phyloP scores from a whole-genome alignment of 2,329 filamentous ascomycete genomes.

The Fusarium sororula region DNA sequence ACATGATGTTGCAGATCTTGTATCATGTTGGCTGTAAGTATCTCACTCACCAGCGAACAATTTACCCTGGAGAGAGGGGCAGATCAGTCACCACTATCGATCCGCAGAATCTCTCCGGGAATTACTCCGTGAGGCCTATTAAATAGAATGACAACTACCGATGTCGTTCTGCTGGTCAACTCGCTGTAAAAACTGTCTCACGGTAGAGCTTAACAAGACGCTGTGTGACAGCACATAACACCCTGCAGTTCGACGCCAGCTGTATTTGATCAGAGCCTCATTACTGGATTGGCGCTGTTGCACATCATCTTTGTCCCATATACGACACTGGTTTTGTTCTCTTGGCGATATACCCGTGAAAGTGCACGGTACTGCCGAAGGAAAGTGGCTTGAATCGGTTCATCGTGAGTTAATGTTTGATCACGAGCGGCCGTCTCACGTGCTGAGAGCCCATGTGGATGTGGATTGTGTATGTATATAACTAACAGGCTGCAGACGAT shows the following conservation, averaged over 20 bases:
- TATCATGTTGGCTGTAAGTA: not conserved
- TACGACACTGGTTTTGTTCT: not conserved
- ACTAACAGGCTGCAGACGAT: not conserved
- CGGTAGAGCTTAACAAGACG: not conserved
- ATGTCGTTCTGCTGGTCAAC: not conserved
- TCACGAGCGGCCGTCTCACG: slow-evolving; percentile 15
- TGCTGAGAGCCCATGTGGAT: not conserved
- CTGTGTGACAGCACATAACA: not conserved
- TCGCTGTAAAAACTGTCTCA: not conserved
- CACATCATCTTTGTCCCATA: not conserved
- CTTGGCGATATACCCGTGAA: not conserved
- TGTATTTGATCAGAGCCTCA: not conserved
- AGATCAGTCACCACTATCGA: slow-evolving; percentile 13
- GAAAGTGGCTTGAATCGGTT: slow-evolving; percentile 3
- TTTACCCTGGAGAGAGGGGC: slow-evolving; percentile 34
- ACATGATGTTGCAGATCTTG: not conserved
- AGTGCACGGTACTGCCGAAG: not conserved
- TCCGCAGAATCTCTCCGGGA: slow-evolving; percentile 39
- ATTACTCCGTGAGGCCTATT: slow-evolving; percentile 42
- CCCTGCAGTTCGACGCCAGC: slow-evolving; percentile 9
- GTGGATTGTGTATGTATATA: not conserved
- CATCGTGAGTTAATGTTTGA: slow-evolving; percentile 14
- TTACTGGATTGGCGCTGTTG: not conserved
- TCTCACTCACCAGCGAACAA: slow-evolving; percentile 10
- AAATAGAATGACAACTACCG: slow-evolving; percentile 20